phyloP scores from a whole-genome alignment of 495 filamentous ascomycete genomes.

The Clavariopsis aquatica region DNA sequence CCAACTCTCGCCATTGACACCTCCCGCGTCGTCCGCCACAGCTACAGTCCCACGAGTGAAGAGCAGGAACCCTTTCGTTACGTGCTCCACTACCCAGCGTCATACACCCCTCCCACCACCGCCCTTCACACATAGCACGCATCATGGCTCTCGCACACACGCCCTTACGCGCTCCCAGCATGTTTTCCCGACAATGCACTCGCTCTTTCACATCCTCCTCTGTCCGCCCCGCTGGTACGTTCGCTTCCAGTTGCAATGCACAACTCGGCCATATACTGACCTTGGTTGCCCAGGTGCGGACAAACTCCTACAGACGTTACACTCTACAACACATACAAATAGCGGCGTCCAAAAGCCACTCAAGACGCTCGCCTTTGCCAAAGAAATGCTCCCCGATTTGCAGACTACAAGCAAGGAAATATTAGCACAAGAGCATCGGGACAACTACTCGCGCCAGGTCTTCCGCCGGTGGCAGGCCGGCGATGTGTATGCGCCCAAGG shows the following conservation, averaged over 20 bases:
- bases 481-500: constrained; percentile 88
- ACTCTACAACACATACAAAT: too few species aligned
- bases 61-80: too few species aligned
- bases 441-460: constrained; percentile 23
- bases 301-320: too few species aligned
- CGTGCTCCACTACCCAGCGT: too few species aligned
- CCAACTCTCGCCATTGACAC: background rate
- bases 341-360: background rate
- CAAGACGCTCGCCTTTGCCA: background rate
- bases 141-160: background rate
- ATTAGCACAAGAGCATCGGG: background rate
- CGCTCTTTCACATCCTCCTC: background rate
- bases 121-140: background rate
- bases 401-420: background rate
- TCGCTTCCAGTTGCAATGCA: background rate
- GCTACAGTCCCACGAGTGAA: too few species aligned
- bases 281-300: background rate
- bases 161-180: background rate
- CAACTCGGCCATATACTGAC: background rate
- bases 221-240: background rate
- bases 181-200: background rate
- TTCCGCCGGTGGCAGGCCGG: constrained; percentile 65
- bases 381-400: background rate
- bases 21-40: background rate
- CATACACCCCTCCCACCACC: too few species aligned